Evolutionary conservation across 768 basidiomycete genomes (phyloP).

Genomic region (Tulasnella sp.): DNA sequence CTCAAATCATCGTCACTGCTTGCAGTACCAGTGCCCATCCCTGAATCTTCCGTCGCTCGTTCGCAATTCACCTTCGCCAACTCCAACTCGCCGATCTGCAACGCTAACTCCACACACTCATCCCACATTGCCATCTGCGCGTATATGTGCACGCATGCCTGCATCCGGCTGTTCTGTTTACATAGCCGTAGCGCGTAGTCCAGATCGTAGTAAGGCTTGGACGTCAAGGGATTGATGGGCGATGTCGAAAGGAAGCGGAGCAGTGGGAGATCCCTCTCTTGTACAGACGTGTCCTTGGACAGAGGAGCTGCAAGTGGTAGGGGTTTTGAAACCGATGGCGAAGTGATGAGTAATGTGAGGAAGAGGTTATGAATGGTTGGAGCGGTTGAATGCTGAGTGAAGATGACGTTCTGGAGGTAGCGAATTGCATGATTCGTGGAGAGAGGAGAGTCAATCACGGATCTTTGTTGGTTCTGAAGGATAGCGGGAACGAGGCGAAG

Average conservation of each 20-base stretch:
- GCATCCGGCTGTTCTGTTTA: conserved; percentile 66
- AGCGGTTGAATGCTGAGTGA: conserved; percentile 67
- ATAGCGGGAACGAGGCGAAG: conserved; percentile 81
- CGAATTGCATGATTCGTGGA: conserved; percentile 79
- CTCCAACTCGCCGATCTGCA: conserved; percentile 90
- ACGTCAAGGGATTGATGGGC: conserved; percentile 70
- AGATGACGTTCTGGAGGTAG: conserved; percentile 76
- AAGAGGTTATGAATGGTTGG: conserved; percentile 89
- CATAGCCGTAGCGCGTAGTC: conserved; percentile 93
- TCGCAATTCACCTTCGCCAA: conserved; percentile 93
- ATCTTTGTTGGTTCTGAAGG: conserved; percentile 63
- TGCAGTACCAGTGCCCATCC: neutral
- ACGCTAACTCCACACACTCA: conserved; percentile 87
- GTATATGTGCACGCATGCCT: conserved; percentile 92
- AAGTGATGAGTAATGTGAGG: conserved; percentile 67
- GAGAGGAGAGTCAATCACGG: conserved; percentile 46
- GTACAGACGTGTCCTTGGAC: conserved; percentile 25
- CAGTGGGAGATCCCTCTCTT: conserved; percentile 62
- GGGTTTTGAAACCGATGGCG: conserved; percentile 19
- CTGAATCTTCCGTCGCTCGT: conserved; percentile 52
- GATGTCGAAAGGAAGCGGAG: conserved; percentile 74
- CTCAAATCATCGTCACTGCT: conserved; percentile 62
- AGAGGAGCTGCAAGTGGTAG: conserved; percentile 10
- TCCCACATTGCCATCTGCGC: conserved; percentile 97
- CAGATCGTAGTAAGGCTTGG: conserved; percentile 87